phyloP scores from a whole-genome alignment of 192 early-diverging fungal genomes.

The Lobosporangium transversale region DNA sequence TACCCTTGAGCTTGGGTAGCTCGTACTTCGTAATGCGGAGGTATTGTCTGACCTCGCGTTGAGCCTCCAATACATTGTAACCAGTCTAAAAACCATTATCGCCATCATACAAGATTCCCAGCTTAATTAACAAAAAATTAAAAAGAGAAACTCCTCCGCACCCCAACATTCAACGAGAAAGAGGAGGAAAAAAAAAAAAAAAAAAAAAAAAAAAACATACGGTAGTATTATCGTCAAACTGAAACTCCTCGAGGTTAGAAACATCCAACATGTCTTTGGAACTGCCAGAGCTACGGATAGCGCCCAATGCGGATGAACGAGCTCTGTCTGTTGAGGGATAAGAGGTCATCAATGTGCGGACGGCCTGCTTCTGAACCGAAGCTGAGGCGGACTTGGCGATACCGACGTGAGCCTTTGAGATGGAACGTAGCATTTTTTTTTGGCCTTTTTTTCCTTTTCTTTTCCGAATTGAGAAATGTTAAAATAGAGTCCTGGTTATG shows the following conservation, averaged over 20 bases:
- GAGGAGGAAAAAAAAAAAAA: background rate
- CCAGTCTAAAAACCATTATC: conserved; percentile 52
- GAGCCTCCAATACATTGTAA: conserved; percentile 58
- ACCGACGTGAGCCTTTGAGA: conserved; percentile 37
- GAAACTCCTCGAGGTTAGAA: conserved; percentile 58
- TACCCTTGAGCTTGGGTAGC: conserved; percentile 68
- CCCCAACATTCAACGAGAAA: no score
- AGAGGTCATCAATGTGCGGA: conserved; percentile 44
- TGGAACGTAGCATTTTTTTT: conserved; percentile 38
- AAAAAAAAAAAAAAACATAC: conserved; percentile 6
- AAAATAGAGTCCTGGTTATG: no score
- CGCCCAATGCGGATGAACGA: conserved; percentile 43
- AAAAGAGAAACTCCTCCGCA: no score
- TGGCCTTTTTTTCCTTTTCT: no score
- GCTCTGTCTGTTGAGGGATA: conserved; percentile 24
- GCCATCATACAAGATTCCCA: no score
- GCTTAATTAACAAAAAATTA: no score
- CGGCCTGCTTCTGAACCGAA: conserved; percentile 16
- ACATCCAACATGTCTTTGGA: conserved; percentile 59
- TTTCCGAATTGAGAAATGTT: no score
- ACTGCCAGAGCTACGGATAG: conserved; percentile 31
- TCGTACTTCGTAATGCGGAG: conserved; percentile 67
- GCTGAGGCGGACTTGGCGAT: no score
- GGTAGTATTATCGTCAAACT: conserved; percentile 68
- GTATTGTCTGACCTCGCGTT: conserved; percentile 64